phyloP scores from a whole-genome alignment of 176 grass and related monocot species.

The Carex littledalei region DNA sequence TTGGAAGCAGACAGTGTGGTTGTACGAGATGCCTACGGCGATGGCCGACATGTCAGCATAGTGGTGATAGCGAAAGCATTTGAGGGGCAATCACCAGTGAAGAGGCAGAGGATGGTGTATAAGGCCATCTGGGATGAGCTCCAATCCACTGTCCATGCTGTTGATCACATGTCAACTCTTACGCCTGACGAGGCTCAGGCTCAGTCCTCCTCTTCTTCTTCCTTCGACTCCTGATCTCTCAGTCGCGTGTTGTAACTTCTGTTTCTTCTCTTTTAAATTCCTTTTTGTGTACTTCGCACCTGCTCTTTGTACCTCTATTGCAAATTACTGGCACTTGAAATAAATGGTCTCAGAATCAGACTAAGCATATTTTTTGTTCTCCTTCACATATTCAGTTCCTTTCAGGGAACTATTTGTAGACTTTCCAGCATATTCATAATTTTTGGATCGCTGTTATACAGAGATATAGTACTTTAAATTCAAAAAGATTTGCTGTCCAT shows the following conservation, averaged over 20 bases:
- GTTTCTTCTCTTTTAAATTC: background rate
- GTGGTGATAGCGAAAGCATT: slow-evolving; percentile 78
- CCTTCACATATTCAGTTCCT: background rate
- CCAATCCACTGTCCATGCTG: slow-evolving; percentile 78
- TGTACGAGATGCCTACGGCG: slow-evolving; percentile 13
- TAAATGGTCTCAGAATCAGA: background rate
- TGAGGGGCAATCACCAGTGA: slow-evolving; percentile 72
- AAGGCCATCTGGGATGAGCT: slow-evolving; percentile 98
- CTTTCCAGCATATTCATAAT: background rate
- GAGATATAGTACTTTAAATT: background rate
- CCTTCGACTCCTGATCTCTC: background rate
- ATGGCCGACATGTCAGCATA: slow-evolving; percentile 50
- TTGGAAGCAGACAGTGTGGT: slow-evolving; percentile 20
- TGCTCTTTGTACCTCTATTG: background rate
- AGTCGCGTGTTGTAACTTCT: background rate
- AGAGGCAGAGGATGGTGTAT: slow-evolving; percentile 97
- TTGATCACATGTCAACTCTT: slow-evolving; percentile 87
- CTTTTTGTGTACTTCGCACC: background rate
- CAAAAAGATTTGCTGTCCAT: background rate
- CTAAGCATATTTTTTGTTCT: background rate
- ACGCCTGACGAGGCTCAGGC: slow-evolving; percentile 56
- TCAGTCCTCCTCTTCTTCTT: background rate
- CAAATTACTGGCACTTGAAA: slow-evolving; percentile 7
- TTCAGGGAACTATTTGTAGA: background rate
- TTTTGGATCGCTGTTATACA: background rate